A percentile compares a stretch with the other conserved stretches of the same genome.
Conservation (phyloP, 2,329 filamentous ascomycete species). For the Aplosporella prunicola region DNA sequence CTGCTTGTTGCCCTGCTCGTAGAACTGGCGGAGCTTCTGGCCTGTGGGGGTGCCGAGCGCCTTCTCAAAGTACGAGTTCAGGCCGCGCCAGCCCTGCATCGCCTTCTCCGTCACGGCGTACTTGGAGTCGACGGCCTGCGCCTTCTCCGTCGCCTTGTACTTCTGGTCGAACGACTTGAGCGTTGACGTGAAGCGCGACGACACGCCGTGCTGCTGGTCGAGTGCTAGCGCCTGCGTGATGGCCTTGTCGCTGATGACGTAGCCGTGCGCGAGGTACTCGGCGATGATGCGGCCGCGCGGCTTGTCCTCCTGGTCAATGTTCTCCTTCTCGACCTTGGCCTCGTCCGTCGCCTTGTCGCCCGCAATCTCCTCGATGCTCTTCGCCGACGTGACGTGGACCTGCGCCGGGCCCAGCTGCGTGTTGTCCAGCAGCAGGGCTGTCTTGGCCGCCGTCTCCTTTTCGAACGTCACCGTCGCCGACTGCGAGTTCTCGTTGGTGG, state of each 20-base stretch:
- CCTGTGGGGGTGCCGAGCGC: slow-evolving; percentile 79
- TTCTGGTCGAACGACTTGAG: slow-evolving; percentile 71
- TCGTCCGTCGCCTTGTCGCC: slow-evolving; percentile 47
- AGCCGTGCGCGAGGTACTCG: slow-evolving; percentile 94
- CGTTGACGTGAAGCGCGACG: slow-evolving; percentile 65
- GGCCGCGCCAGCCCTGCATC: slow-evolving; percentile 53
- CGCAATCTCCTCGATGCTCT: slow-evolving; percentile 54
- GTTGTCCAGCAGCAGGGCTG: slow-evolving; percentile 91
- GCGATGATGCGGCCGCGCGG: slow-evolving; percentile 86
- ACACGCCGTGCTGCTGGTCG: slow-evolving; percentile 83
- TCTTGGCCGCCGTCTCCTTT: slow-evolving; percentile 94
- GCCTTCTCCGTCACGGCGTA: slow-evolving; percentile 74
- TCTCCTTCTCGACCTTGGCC: slow-evolving; percentile 46
- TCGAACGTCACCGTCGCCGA: slow-evolving; percentile 91
- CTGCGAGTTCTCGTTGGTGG: slow-evolving; percentile 56
- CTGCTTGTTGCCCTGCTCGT: slow-evolving; percentile 74
- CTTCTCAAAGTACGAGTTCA: slow-evolving; percentile 91
- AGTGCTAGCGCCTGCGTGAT: slow-evolving; percentile 78
- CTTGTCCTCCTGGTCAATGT: slow-evolving; percentile 93
- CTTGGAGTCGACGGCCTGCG: slow-evolving; percentile 71
- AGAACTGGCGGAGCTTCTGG: slow-evolving; percentile 80
- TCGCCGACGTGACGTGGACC: slow-evolving; percentile 69
- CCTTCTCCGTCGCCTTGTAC: slow-evolving; percentile 80
- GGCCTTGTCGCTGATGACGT: slow-evolving; percentile 67
- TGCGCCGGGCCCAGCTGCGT: slow-evolving; percentile 73